Conservation (phyloP, 345 rosid genomes). For the Ricinus communis region DNA sequence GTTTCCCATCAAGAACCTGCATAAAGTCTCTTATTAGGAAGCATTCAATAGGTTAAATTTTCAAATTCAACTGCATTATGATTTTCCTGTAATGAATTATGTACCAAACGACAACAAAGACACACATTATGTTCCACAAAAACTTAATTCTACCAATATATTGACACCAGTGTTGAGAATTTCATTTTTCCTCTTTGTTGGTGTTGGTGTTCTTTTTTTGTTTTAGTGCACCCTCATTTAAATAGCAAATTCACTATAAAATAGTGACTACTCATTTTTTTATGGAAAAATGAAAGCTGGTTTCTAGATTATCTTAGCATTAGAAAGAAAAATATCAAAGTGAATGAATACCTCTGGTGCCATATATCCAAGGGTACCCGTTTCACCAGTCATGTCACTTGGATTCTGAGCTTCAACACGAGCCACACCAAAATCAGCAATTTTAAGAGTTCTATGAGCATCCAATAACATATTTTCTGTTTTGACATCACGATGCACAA, state of each 20-base stretch:
- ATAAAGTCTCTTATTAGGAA: constrained; percentile 10
- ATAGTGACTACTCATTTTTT: not conserved
- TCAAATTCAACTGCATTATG: not conserved
- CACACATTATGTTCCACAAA: not conserved
- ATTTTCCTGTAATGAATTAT: not conserved
- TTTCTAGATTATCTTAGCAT: constrained; percentile 1
- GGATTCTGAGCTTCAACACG: constrained; percentile 98
- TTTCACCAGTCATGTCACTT: constrained; percentile 94
- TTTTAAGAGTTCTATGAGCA: constrained; percentile 55
- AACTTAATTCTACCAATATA: not conserved
- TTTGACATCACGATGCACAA: constrained; percentile 96
- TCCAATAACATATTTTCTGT: constrained; percentile 90
- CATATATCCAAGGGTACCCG: constrained; percentile 96
- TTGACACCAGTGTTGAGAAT: no score
- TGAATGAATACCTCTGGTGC: constrained; percentile 80
- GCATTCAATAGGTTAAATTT: not conserved
- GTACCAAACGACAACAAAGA: not conserved
- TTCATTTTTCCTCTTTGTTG: not conserved
- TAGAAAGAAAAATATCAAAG: not conserved
- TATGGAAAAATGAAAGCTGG: not conserved
- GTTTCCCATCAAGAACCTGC: constrained; percentile 91
- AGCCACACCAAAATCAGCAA: constrained; percentile 98
- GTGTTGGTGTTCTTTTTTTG: no score
- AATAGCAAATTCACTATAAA: no score
- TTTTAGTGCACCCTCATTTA: no score